Evolutionary conservation across 306 rosid species (phyloP).

Genomic region (Quercus ilex): DNA sequence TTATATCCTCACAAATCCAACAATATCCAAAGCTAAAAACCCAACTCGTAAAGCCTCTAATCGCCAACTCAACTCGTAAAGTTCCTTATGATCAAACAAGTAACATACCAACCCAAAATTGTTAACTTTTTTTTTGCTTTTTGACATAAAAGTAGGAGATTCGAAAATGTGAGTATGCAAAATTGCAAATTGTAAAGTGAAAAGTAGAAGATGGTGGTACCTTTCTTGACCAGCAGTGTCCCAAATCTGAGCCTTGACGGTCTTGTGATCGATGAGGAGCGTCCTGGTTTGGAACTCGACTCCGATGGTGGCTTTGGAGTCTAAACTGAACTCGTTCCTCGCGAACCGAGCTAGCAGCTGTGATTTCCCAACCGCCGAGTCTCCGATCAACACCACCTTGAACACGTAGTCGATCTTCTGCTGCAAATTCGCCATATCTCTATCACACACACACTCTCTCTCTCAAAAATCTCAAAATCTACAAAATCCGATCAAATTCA

Average conservation of each 20-base stretch:
- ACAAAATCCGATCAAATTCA: neutral
- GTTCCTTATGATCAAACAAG: too few relatives aligned
- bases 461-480: neutral
- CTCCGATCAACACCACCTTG: conserved; percentile 88
- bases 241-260: conserved; percentile 96
- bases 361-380: conserved; percentile 91
- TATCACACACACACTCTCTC: too few relatives aligned
- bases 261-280: conserved; percentile 70
- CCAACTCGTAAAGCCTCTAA: too few relatives aligned
- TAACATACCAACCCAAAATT: too few relatives aligned
- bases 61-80: too few relatives aligned
- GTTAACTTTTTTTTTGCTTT: too few relatives aligned
- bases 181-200: too few relatives aligned
- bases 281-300: conserved; percentile 92
- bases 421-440: conserved; percentile 58
- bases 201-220: conserved; percentile 21
- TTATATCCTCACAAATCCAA: too few relatives aligned
- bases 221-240: conserved; percentile 99
- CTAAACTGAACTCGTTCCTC: conserved; percentile 66
- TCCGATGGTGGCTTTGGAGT: conserved; percentile 87
- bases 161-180: too few relatives aligned
- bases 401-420: conserved; percentile 85
- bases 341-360: conserved; percentile 82
- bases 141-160: too few relatives aligned
- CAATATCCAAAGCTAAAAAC: too few relatives aligned